A percentile compares a stretch with the other conserved stretches of the same genome.
phyloP scores from a whole-genome alignment of 2,329 filamentous ascomycete species.

The Myotisia sp. region DNA sequence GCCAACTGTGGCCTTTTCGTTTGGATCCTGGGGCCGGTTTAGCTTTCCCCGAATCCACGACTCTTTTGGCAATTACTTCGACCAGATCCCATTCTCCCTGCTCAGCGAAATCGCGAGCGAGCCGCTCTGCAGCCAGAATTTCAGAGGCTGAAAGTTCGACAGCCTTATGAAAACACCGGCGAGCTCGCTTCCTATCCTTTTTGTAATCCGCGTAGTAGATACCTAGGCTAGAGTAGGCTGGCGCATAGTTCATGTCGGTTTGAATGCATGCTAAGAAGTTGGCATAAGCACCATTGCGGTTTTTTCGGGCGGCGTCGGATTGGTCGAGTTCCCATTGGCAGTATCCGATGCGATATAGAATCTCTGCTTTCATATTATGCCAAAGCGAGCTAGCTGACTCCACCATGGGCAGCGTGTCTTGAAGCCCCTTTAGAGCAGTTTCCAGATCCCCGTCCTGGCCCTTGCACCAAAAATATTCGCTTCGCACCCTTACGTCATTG shows the following conservation, averaged over 20 bases:
- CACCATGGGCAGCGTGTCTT: conserved; percentile 53
- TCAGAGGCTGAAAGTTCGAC: conserved; percentile 84
- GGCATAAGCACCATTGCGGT: conserved; percentile 66
- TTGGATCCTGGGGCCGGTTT: conserved; percentile 84
- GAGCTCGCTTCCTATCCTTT: conserved; percentile 69
- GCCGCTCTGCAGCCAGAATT: conserved; percentile 69
- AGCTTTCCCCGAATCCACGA: conserved; percentile 88
- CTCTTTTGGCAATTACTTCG: conserved; percentile 76
- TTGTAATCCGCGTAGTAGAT: conserved; percentile 84
- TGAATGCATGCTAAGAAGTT: conserved; percentile 74
- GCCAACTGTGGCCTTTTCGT: conserved; percentile 87
- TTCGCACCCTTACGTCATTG: conserved; percentile 61
- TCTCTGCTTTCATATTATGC: conserved; percentile 65
- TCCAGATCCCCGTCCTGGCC: conserved; percentile 65
- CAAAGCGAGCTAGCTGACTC: conserved; percentile 46
- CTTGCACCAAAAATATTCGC: conserved; percentile 85
- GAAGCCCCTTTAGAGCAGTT: conserved; percentile 53
- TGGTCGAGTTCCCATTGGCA: conserved; percentile 76
- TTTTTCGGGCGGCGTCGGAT: conserved; percentile 59
- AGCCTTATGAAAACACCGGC: conserved; percentile 91
- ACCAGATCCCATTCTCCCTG: conserved; percentile 93
- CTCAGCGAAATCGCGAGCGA: conserved; percentile 75
- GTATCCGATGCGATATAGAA: conserved; percentile 71
- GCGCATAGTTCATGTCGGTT: conserved; percentile 73
- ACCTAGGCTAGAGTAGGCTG: conserved; percentile 81